Evolutionary conservation across 208 protist species (phyloP).

Genomic region (Acanthamoeba healyi): DNA sequence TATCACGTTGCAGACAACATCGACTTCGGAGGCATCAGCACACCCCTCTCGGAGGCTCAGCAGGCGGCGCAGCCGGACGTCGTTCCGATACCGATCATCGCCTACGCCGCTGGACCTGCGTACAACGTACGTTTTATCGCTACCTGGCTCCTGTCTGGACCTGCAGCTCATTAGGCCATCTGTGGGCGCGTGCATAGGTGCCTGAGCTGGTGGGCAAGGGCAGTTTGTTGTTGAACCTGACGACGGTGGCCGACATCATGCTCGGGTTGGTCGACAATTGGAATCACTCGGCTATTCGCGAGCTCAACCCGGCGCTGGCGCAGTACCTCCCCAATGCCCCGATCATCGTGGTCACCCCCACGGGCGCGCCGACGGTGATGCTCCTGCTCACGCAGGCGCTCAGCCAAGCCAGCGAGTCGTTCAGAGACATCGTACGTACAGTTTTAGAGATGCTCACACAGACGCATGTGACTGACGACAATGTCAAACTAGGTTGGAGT

Average conservation of each 20-base stretch:
- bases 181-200: not conserved
- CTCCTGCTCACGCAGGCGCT: not conserved
- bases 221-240: conserved; percentile 28
- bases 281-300: conserved; percentile 9
- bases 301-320: not conserved
- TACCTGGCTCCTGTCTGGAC: not conserved
- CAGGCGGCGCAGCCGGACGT: conserved; percentile 3
- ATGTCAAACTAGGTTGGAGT: not conserved
- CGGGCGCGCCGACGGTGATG: not conserved
- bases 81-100: not conserved
- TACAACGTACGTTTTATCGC: not conserved
- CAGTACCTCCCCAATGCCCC: not conserved
- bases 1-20: not conserved
- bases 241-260: conserved; percentile 32
- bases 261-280: conserved; percentile 9
- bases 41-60: not conserved
- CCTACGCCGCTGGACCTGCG: not conserved
- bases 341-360: not conserved
- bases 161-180: not conserved
- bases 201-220: conserved; percentile 43
- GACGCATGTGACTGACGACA: not conserved
- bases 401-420: not conserved
- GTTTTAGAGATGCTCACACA: not conserved
- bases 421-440: not conserved
- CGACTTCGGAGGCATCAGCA: conserved; percentile 19